Base-by-base conservation (phyloP, 768 basidiomycete genomes). In the Boletus eberwhitei region DNA sequence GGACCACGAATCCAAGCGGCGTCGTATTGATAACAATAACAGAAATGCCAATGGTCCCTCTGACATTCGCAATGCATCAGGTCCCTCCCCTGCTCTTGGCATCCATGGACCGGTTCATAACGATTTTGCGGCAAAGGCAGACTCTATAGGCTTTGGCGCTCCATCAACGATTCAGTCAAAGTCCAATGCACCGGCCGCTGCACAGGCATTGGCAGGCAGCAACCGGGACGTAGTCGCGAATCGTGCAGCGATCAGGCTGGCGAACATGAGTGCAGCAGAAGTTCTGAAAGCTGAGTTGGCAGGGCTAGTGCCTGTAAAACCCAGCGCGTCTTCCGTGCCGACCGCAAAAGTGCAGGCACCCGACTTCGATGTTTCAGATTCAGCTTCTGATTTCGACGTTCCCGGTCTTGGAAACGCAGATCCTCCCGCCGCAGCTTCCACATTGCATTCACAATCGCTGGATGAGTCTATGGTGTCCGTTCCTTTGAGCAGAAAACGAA, bases 211-310 rank as follows among this genome's bases (percentile, higher is more conserved):
- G 49, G 87, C 83, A 39, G 90, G 90, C 21, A 88, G 88, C n/a
- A 96, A 95, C 70, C 82, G 83, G 52, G 91, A 94, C 70, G 84
- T 96, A 55, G 93, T 95, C 29, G 87, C 87, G 46, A 96, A 96
- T 71, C 84, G 93, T 39, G 83, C 84, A 59, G 91, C 90, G 24
- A 92, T 97, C 59, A 85, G 95, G 56, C 86, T 96, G 83, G 96
- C 96, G 29, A 98, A 98, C 68, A 84, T 98, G 85, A 92, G 85
- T 75, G 96, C 96, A 42, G 95, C 95, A 52, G 92, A 98, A 69
- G 82, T 87, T 70, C 78, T 98, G 64, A 95, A 92, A 74, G 93
- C 92, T 48, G 92, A 98, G 72, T 72, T 98, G 59, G 81, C 86
- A 59, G 82, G 84, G 21, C 66, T 77, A 42, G 59, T 71, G 50